These are phyloP conservation scores for Lecanicillium sp. DNA, from an alignment of 2,329 filamentous ascomycete species.

Conservation along the genomic window DNA sequence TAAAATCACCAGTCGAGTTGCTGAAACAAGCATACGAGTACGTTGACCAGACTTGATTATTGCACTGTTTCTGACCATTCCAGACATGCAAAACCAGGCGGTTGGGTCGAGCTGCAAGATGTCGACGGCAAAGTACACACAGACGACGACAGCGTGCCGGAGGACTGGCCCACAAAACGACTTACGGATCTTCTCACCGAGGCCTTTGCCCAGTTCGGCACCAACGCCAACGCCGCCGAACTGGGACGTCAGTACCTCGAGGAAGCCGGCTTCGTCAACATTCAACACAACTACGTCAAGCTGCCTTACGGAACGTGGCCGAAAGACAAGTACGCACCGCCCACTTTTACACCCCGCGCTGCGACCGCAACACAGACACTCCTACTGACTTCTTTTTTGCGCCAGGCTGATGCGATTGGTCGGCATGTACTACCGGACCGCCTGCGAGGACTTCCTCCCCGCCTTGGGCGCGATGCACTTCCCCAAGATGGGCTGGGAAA, in stretches of 20 bases:
- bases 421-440: conserved; percentile 36
- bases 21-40: conserved; percentile 27
- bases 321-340: conserved; percentile 30
- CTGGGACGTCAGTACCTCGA: conserved; percentile 31
- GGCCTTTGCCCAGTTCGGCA: conserved; percentile 32
- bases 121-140: conserved; percentile 34
- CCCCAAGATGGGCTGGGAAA: conserved; percentile 33
- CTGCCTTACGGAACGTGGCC: conserved; percentile 43
- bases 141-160: conserved; percentile 30
- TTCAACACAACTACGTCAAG: conserved; percentile 33
- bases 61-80: neutral
- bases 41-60: neutral
- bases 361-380: neutral
- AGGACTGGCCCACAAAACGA: conserved; percentile 27
- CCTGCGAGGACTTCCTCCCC: conserved; percentile 36
- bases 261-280: conserved; percentile 34
- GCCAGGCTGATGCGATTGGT: conserved; percentile 32
- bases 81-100: conserved; percentile 37
- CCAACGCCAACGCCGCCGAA: conserved; percentile 32
- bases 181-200: conserved; percentile 31
- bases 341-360: conserved; percentile 5
- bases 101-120: conserved; percentile 41
- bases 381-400: neutral
- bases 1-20: conserved; percentile 26
- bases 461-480: conserved; percentile 35